A percentile compares a stretch with the other conserved stretches of the same genome.
Evolutionary conservation across 2,329 filamentous ascomycete species (phyloP).

Genomic region (Claviceps spartinae): DNA sequence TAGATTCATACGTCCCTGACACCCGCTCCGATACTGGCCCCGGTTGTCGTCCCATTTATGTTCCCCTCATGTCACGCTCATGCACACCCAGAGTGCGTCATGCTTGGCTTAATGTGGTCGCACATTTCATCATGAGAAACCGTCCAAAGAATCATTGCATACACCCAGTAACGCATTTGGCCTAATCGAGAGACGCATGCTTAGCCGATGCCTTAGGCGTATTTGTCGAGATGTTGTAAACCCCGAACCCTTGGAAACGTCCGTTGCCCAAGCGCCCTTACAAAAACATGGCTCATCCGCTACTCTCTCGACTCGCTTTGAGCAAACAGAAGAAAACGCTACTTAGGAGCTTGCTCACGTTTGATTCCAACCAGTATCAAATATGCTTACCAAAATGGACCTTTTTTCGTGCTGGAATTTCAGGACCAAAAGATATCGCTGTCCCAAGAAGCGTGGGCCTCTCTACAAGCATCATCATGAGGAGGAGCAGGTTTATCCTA

Average conservation of each 20-base stretch:
- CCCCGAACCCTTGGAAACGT: not conserved
- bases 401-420: slow-evolving; percentile 1
- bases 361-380: not conserved
- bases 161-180: not conserved
- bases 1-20: not conserved
- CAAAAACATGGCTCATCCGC: not conserved
- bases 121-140: not conserved
- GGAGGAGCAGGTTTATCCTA: slow-evolving; percentile 3
- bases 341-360: not conserved
- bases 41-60: not conserved
- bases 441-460: not conserved
- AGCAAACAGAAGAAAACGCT: not conserved
- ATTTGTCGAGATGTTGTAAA: not conserved
- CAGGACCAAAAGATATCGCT: not conserved
- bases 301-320: not conserved
- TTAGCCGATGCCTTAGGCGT: not conserved
- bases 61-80: not conserved
- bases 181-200: not conserved
- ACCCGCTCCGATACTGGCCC: not conserved
- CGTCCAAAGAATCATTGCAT: not conserved
- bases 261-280: not conserved
- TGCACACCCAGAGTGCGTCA: not conserved
- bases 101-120: not conserved
- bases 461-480: not conserved
- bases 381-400: slow-evolving; percentile 1